phyloP scores from a whole-genome alignment of 257 asterid species.

The Penstemon davidsonii region DNA sequence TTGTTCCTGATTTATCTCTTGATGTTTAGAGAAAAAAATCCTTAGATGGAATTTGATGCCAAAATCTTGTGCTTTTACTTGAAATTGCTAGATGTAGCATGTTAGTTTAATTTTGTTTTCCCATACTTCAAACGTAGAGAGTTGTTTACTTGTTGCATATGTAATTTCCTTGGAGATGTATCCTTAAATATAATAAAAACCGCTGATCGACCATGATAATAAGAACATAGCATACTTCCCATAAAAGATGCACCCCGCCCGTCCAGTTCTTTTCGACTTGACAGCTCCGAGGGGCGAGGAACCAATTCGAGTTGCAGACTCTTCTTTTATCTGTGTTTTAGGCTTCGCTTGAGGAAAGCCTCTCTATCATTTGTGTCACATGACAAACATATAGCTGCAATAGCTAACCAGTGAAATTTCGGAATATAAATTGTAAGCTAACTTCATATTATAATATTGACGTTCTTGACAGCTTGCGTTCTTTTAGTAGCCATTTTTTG shows the following conservation, averaged over 20 bases:
- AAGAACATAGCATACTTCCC: background rate
- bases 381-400: too few species aligned
- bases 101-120: too few species aligned
- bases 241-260: background rate
- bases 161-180: background rate
- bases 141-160: too few species aligned
- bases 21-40: too few species aligned
- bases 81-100: too few species aligned
- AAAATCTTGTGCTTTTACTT: too few species aligned
- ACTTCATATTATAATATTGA: background rate
- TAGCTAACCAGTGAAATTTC: background rate
- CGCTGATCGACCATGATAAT: too few species aligned
- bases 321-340: background rate
- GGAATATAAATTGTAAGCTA: background rate
- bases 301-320: background rate
- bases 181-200: too few species aligned
- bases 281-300: slow-evolving; percentile 4
- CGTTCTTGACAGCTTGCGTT: slow-evolving; percentile 17
- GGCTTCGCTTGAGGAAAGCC: background rate
- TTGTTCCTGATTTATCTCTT: too few species aligned
- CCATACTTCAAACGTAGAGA: too few species aligned
- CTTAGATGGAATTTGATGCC: too few species aligned
- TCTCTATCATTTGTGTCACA: background rate
- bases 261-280: background rate
- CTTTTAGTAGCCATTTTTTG: background rate